Conservation (phyloP, 2,329 filamentous ascomycete genomes). For the Penicillium hordei region DNA sequence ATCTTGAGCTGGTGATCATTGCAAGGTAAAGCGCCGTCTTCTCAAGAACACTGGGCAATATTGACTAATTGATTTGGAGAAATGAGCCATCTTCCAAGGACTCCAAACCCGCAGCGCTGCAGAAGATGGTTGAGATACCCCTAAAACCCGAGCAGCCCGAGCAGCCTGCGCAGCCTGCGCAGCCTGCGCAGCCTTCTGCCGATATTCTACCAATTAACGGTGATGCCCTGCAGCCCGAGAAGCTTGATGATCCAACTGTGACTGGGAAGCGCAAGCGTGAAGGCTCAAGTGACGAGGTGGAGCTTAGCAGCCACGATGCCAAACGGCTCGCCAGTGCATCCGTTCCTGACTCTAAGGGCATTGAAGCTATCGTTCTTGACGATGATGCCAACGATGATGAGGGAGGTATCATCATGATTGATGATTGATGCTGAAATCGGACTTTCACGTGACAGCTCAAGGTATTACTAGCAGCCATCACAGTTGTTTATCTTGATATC, state of each 20-base stretch:
- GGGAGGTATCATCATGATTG: slow-evolving; percentile 66
- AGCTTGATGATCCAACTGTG: slow-evolving; percentile 25
- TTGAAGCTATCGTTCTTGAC: slow-evolving; percentile 45
- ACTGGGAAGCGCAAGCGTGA: slow-evolving; percentile 48
- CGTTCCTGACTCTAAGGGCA: slow-evolving; percentile 43
- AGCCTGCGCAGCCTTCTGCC: slow-evolving; percentile 29
- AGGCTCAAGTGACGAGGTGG: slow-evolving; percentile 42
- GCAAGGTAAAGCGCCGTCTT: slow-evolving; percentile 29
- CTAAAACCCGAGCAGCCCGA: slow-evolving; percentile 47
- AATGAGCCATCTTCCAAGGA: slow-evolving; percentile 35
- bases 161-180: too few species aligned
- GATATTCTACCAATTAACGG: slow-evolving; percentile 25
- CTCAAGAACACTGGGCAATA: neutral
- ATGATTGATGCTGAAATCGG: slow-evolving; percentile 47
- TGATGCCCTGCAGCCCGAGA: slow-evolving; percentile 46
- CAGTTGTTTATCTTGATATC: neutral
- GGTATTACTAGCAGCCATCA: neutral
- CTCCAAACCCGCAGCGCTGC: slow-evolving; percentile 42
- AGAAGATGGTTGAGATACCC: slow-evolving; percentile 48
- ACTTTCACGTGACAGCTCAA: neutral
- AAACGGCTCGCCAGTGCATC: slow-evolving; percentile 39
- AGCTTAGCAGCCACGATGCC: slow-evolving; percentile 36
- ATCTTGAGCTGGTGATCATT: slow-evolving; percentile 65
- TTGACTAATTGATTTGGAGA: slow-evolving; percentile 23
- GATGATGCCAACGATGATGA: slow-evolving; percentile 40